Evolutionary conservation across 768 basidiomycete species (phyloP).

Genomic region (Leccinellum rugosiceps): DNA sequence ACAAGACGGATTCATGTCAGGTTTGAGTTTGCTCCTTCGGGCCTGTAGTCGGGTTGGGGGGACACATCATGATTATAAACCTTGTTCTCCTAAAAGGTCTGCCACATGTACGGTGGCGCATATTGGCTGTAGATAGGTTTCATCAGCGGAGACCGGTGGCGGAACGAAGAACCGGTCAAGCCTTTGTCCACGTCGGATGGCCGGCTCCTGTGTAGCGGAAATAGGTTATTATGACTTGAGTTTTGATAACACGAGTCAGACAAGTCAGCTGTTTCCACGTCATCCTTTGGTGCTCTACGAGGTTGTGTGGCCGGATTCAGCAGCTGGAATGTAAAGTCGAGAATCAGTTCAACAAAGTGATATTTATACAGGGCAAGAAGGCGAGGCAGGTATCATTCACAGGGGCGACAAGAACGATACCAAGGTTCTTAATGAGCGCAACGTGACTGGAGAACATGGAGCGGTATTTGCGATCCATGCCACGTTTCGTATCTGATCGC

Average conservation of each 20-base stretch:
- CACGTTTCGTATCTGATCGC: neutral
- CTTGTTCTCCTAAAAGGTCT: neutral
- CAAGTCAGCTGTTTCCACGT: neutral
- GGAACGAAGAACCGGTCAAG: neutral
- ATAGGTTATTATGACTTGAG: neutral
- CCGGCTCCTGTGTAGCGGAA: too few relatives aligned
- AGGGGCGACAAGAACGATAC: neutral
- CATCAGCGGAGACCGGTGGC: neutral
- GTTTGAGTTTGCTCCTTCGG: neutral
- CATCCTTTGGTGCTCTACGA: neutral
- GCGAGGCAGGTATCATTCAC: neutral
- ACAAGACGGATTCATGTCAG: neutral
- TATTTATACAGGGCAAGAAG: neutral
- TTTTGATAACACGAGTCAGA: neutral
- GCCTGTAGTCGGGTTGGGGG: neutral
- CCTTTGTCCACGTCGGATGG: too few relatives aligned
- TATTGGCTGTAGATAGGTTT: neutral
- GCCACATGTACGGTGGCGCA: neutral
- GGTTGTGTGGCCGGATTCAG: neutral
- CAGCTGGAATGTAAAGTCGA: neutral
- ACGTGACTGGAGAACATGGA: neutral
- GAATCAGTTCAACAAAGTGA: neutral
- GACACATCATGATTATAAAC: neutral
- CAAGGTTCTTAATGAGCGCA: neutral
- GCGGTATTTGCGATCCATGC: neutral